Evolutionary conservation across 2,329 filamentous ascomycete species (phyloP).

Genomic region (Sarocladium kiliense): DNA sequence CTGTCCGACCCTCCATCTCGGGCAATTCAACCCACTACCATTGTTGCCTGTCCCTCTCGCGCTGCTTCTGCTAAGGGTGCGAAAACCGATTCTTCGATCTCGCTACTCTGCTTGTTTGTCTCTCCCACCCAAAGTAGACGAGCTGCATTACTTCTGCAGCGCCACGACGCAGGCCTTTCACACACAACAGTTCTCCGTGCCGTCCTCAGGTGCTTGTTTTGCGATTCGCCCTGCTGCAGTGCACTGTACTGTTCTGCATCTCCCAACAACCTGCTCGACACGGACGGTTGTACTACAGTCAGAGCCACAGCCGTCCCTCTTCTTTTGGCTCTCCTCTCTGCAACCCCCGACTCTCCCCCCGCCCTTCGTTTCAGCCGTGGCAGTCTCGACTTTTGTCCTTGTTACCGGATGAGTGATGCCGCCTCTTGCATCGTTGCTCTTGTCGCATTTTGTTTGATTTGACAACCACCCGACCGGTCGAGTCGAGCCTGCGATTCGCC

Average conservation of each 20-base stretch:
- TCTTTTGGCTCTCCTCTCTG: constrained; percentile 3
- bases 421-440: not conserved
- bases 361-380: constrained; percentile 2
- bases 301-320: not conserved
- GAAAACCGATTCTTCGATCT: not conserved
- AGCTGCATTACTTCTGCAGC: not conserved
- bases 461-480: not conserved
- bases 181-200: not conserved
- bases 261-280: not conserved
- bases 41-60: not conserved
- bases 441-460: constrained; percentile 2
- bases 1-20: constrained; percentile 9
- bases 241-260: not conserved
- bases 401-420: not conserved
- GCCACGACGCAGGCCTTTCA: not conserved
- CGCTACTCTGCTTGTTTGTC: not conserved
- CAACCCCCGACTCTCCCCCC: not conserved
- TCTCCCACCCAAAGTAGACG: not conserved
- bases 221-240: not conserved
- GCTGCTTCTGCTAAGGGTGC: not conserved
- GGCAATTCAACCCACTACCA: not conserved
- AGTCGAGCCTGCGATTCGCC: not conserved
- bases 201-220: not conserved
- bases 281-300: constrained; percentile 1
- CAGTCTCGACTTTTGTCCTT: not conserved